Conservation (phyloP, 2,329 filamentous ascomycete genomes). For the Pyrenophora tritici-repentis region DNA sequence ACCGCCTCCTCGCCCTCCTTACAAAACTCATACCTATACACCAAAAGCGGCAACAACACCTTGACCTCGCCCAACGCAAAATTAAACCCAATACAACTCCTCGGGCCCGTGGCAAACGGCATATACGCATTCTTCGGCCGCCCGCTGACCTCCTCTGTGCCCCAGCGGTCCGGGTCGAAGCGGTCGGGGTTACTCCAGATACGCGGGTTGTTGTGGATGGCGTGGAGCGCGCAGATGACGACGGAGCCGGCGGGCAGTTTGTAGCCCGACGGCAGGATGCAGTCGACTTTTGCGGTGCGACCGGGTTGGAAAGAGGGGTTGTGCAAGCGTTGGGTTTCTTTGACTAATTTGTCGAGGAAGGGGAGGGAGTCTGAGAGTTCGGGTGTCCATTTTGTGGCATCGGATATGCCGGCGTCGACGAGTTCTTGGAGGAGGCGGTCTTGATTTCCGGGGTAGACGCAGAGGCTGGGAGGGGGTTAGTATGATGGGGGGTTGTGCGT, state of each 20-base stretch:
- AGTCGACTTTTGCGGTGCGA: slow-evolving; percentile 60
- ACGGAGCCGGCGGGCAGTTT: slow-evolving; percentile 58
- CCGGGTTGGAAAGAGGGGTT: slow-evolving; percentile 50
- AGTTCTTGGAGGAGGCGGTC: slow-evolving; percentile 29
- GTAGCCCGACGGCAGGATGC: slow-evolving; percentile 65
- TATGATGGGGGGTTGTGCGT: too few relatives aligned
- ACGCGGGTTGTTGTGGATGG: slow-evolving; percentile 57
- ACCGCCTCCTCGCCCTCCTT: slow-evolving; percentile 14
- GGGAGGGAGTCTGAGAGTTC: slow-evolving; percentile 24
- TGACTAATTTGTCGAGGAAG: slow-evolving; percentile 29
- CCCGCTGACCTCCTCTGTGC: slow-evolving; percentile 53
- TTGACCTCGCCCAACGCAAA: slow-evolving; percentile 19
- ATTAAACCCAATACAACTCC: slow-evolving; percentile 21
- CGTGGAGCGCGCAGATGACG: slow-evolving; percentile 57
- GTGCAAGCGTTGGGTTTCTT: slow-evolving; percentile 29
- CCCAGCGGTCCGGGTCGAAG: slow-evolving; percentile 67
- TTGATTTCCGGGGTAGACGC: slow-evolving; percentile 24
- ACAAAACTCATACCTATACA: slow-evolving; percentile 19
- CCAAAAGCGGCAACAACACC: slow-evolving; percentile 11
- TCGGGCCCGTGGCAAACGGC: slow-evolving; percentile 16
- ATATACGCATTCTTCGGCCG: slow-evolving; percentile 19
- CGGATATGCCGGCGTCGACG: slow-evolving; percentile 22
- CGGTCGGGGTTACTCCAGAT: slow-evolving; percentile 63
- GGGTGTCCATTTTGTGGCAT: slow-evolving; percentile 23
- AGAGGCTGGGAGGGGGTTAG: slow-evolving; percentile 1